Percentiles rank a stretch among this genome's conserved stretches.
These are phyloP conservation scores for Exserohilum turcica DNA, from an alignment of 2,329 filamentous ascomycete genomes.

Conservation along the genomic window DNA sequence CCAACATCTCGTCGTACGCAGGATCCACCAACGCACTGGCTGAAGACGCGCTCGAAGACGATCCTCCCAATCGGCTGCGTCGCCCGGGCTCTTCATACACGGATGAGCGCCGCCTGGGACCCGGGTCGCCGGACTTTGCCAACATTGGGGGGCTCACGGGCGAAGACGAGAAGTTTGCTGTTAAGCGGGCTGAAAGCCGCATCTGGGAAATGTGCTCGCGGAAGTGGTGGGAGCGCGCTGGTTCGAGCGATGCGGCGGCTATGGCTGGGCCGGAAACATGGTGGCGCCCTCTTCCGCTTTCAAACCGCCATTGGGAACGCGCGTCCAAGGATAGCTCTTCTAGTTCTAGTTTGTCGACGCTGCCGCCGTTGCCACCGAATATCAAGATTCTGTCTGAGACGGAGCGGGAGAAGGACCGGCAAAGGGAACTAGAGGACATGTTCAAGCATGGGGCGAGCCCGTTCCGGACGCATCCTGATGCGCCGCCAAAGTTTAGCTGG, in stretches of 20 bases:
- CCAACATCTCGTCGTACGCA: slow-evolving; percentile 72
- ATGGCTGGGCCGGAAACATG: slow-evolving; percentile 54
- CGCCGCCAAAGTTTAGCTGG: slow-evolving; percentile 58
- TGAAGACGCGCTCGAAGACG: slow-evolving; percentile 56
- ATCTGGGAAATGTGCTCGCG: slow-evolving; percentile 81
- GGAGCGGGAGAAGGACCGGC: slow-evolving; percentile 33
- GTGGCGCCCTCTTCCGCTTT: slow-evolving; percentile 69
- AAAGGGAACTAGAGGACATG: slow-evolving; percentile 29
- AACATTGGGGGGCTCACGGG: slow-evolving; percentile 73
- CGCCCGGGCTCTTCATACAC: slow-evolving; percentile 31
- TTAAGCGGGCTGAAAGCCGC: slow-evolving; percentile 75
- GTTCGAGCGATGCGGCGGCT: slow-evolving; percentile 65
- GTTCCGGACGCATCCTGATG: slow-evolving; percentile 51
- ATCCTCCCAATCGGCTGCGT: slow-evolving; percentile 52
- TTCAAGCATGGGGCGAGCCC: slow-evolving; percentile 55
- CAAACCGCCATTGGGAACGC: slow-evolving; percentile 70
- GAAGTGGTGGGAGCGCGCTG: slow-evolving; percentile 72
- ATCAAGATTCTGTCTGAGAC: slow-evolving; percentile 23
- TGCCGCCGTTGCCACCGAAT: slow-evolving; percentile 15
- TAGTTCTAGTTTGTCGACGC: not conserved
- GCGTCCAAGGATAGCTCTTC: not conserved
- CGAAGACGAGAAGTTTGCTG: slow-evolving; percentile 81
- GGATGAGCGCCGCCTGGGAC: slow-evolving; percentile 32
- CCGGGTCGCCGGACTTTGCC: slow-evolving; percentile 62
- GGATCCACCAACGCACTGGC: slow-evolving; percentile 40